phyloP scores from a whole-genome alignment of 1,284 basidiomycete genomes.

The Ceratobasidium sp. region DNA sequence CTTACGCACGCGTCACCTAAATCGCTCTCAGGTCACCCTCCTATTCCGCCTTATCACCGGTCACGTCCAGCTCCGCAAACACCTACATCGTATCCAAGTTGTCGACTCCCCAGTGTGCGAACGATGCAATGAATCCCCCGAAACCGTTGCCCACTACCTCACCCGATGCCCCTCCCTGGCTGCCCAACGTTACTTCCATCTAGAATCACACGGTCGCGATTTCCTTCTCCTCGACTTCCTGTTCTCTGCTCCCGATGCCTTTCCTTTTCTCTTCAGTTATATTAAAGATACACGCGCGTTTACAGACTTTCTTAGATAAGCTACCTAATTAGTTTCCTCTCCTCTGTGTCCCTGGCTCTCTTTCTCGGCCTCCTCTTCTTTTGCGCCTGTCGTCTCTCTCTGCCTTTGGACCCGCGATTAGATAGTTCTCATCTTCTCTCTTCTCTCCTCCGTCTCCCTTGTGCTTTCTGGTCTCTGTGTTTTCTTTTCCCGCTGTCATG shows the following conservation, averaged over 20 bases:
- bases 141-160: conserved; percentile 24
- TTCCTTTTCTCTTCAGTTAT: conserved; percentile 6
- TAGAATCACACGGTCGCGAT: not conserved
- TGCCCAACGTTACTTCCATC: not conserved
- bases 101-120: not conserved
- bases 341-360: too few relatives aligned
- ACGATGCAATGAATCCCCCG: not conserved
- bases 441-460: too few relatives aligned
- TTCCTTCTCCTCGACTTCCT: not conserved
- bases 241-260: not conserved
- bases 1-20: not conserved
- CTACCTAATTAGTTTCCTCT: too few relatives aligned
- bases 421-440: too few relatives aligned
- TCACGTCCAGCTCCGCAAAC: conserved; percentile 13
- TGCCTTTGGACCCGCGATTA: too few relatives aligned
- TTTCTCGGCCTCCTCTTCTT: too few relatives aligned
- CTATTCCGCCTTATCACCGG: conserved; percentile 19
- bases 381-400: too few relatives aligned
- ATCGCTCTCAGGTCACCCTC: not conserved
- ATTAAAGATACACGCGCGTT: conserved; percentile 12
- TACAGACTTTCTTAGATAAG: too few relatives aligned
- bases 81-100: not conserved
- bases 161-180: not conserved
- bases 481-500: too few relatives aligned
- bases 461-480: too few relatives aligned